Conservation (phyloP, 352 stramenopile species). For the Phytophthora tentaculata region DNA sequence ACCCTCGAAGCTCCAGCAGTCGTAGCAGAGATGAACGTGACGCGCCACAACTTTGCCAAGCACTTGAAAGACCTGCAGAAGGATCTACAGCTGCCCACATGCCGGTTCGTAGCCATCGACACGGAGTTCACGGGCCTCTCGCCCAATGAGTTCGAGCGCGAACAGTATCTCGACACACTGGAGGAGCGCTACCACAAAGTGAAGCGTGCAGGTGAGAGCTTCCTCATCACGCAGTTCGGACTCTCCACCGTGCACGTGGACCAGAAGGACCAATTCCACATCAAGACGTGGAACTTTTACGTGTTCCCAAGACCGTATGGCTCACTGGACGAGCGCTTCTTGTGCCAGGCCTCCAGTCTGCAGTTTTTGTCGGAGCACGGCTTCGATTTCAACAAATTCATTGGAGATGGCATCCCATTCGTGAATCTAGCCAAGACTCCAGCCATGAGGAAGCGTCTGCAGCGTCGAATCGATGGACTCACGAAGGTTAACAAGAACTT, state of each 20-base stretch:
- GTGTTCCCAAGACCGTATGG: conserved; percentile 77
- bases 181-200: conserved; percentile 82
- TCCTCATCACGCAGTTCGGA: conserved; percentile 85
- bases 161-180: conserved; percentile 77
- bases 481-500: conserved; percentile 67
- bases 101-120: conserved; percentile 83
- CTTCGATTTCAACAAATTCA: conserved; percentile 91
- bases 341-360: conserved; percentile 82
- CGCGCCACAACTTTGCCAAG: conserved; percentile 79
- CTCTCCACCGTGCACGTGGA: conserved; percentile 79
- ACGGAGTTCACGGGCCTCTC: conserved; percentile 86
- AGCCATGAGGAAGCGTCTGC: conserved; percentile 54
- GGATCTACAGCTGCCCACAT: conserved; percentile 62
- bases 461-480: conserved; percentile 65
- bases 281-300: conserved; percentile 91
- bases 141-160: conserved; percentile 64
- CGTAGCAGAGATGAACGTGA: conserved; percentile 71
- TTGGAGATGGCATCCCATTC: conserved; percentile 83
- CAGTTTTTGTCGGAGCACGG: conserved; percentile 84
- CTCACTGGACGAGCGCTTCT: conserved; percentile 71
- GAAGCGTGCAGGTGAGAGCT: conserved; percentile 76
- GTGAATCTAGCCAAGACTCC: conserved; percentile 63
- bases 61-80: conserved; percentile 63
- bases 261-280: conserved; percentile 54
- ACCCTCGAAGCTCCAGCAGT: neutral